Base-by-base conservation (phyloP, 768 basidiomycete species). In the Cyclocybe aegerita region DNA sequence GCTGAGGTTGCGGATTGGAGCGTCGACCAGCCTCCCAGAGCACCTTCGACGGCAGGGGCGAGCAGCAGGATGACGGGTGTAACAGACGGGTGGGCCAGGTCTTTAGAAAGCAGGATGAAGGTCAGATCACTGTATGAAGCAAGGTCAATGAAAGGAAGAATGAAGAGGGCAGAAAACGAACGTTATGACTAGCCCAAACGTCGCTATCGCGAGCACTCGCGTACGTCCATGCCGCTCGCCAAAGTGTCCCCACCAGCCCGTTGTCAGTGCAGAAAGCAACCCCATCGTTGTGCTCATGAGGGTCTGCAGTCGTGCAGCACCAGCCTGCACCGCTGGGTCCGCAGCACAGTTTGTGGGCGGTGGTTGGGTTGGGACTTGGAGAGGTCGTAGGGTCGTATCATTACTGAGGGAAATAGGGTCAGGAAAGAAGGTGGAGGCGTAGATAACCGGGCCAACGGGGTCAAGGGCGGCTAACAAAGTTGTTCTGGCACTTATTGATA, bases 181-280 rank as follows among this genome's bases (percentile, higher is more conserved):
- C 68, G 73, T 70, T 48, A 69, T 61, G 58, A 76, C 67, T 12
- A 73, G 50, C 12, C 94, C 92, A 17, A 88, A 63, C 0, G 88
- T 82, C 8, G 85, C 70, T 23, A 86, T 72, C 5, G 88, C 85
- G 49, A 96, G 80, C 16, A 95, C 85, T 45, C 75, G 80, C 2
- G 86, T 92, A 40, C 94, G 76, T 10, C 94, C 94, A 56, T 86
- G 69, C 15, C 82, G 75, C 62, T 96, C 91, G 29, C 90, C 83
- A 46, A 86, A 87, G 49, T 81, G 81, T 29, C 91, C 90, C 94
- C 94, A 97, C 82, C 86, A 93, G 2, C 86, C 89, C 0, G 92
- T 90, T 4, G 90, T 94, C 29, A 95, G 66, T 0, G 90, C 92
- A 14, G 88, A 87, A 10, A 97, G 77, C 4, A 83, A 57, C 5